Evolutionary conservation across 345 rosid species (phyloP).

Genomic region (Xanthoceras sorbifolium): DNA sequence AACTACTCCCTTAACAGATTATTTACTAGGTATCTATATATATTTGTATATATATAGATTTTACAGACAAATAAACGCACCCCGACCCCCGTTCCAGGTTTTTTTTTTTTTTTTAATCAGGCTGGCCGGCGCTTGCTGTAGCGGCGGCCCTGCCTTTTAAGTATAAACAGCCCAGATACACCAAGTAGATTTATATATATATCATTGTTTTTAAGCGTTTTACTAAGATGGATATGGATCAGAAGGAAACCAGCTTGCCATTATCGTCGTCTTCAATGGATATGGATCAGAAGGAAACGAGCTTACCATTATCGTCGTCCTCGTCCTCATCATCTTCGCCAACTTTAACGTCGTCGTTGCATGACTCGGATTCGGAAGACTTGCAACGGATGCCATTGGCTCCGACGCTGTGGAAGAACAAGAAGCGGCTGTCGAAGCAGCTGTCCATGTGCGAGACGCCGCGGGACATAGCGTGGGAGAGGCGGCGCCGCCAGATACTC

Average conservation of each 20-base stretch:
- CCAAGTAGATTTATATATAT: too few species aligned
- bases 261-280: conserved; percentile 13
- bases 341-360: conserved; percentile 9
- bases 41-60: not conserved
- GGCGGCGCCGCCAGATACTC: conserved; percentile 64
- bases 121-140: conserved; percentile 47
- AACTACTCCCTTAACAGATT: not conserved
- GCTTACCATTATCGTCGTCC: not conserved
- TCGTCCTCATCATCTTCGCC: conserved; percentile 31
- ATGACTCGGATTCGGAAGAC: conserved; percentile 37
- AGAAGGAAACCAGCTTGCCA: not conserved
- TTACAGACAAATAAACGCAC: not conserved
- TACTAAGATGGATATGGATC: not conserved
- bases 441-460: conserved; percentile 79
- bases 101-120: not conserved
- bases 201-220: too few species aligned
- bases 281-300: not conserved
- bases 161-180: not conserved
- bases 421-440: conserved; percentile 64
- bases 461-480: conserved; percentile 85
- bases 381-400: conserved; percentile 46
- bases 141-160: conserved; percentile 32
- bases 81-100: conserved; percentile 17
- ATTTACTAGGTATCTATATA: not conserved
- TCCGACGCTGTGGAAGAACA: conserved; percentile 42